Evolutionary conservation across 139 green algal genomes (phyloP), one percentile per base, ranked within the genome.

Genomic region (Chlamydomonas sphaeroides): DNA sequence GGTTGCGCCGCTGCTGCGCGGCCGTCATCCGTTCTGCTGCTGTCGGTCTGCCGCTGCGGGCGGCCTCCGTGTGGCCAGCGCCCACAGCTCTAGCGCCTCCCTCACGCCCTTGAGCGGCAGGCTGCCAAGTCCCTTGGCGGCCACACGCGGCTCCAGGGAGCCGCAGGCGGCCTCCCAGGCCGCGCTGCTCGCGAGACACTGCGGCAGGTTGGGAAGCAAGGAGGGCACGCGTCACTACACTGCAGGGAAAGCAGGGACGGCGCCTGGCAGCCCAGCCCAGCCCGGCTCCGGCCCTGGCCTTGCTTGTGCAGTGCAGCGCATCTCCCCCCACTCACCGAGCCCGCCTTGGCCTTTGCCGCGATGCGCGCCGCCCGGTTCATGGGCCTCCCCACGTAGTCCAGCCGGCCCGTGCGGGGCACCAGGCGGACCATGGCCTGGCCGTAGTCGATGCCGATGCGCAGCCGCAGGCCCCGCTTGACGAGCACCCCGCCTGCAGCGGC

Each of bases 331-430:
- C 72, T 28, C 42, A 81, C 74, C 74, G 74, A 57, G 17, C 41
- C 74, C 35, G 74, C 74, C 61, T 81, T 81, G 32, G 74, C 74
- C n/a, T n/a, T n/a, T n/a, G n/a, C n/a, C n/a, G 74, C 74, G 41
- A 81, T 81, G 28, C 74, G 28, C n/a, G 74, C 59, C 32, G 74
- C 74, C 30, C 74, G 59, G 74, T 81, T 81, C 53, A 81, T 67
- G 30, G 74, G 49, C 61, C n/a, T 35, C 0, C 74, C 74, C 57
- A 81, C 61, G 41, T 81, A 81, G 59, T 81, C 74, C 41, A 81
- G 74, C 1, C 74, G 61, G 23, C 74, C 74, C 0, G 61, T 81
- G 41, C 61, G 74, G 20, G 74, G 74, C 59, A 81, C 74, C 74
- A 81, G 57, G 6, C 74, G 74, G 20, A 71, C 62, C 49, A 62